Evolutionary conservation across 1,139 yeast species (phyloP).

Genomic region (Zygosaccharomyces pseudobailii): DNA sequence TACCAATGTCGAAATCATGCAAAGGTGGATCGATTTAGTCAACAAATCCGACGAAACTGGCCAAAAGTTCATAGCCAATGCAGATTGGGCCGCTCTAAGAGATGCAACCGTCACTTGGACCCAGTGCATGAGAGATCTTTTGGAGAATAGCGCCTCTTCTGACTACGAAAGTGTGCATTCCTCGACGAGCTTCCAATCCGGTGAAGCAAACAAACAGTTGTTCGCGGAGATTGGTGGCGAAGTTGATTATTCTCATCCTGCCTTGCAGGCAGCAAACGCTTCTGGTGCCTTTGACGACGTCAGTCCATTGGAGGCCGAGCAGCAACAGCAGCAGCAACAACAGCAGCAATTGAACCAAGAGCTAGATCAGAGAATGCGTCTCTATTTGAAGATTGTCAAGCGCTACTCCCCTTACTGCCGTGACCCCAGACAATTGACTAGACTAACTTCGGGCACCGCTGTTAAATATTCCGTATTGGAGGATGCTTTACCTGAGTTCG

Average conservation of each 20-base stretch:
- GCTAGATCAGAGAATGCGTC: conserved; percentile 41
- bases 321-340: conserved; percentile 8
- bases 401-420: conserved; percentile 46
- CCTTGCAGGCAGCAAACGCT: conserved; percentile 36
- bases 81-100: conserved; percentile 85
- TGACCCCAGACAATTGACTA: conserved; percentile 41
- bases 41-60: conserved; percentile 49
- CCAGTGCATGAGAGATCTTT: conserved; percentile 17
- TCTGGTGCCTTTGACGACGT: conserved; percentile 37
- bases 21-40: conserved; percentile 59
- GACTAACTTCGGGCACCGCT: conserved; percentile 40
- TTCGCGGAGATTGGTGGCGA: conserved; percentile 18
- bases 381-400: conserved; percentile 57
- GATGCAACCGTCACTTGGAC: conserved; percentile 61
- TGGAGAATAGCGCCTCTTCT: conserved; percentile 1
- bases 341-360: conserved; percentile 6
- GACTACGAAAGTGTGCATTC: conserved; percentile 4
- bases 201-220: conserved; percentile 11
- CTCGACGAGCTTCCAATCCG: conserved; percentile 10
- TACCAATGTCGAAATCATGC: conserved; percentile 50
- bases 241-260: conserved; percentile 32
- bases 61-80: conserved; percentile 63
- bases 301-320: conserved; percentile 9
- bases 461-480: conserved; percentile 39
- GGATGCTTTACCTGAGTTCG: conserved; percentile 37